These are phyloP conservation scores for Dillenia turbinata DNA, from an alignment of 164 flowering plant species.

Conservation along the genomic window DNA sequence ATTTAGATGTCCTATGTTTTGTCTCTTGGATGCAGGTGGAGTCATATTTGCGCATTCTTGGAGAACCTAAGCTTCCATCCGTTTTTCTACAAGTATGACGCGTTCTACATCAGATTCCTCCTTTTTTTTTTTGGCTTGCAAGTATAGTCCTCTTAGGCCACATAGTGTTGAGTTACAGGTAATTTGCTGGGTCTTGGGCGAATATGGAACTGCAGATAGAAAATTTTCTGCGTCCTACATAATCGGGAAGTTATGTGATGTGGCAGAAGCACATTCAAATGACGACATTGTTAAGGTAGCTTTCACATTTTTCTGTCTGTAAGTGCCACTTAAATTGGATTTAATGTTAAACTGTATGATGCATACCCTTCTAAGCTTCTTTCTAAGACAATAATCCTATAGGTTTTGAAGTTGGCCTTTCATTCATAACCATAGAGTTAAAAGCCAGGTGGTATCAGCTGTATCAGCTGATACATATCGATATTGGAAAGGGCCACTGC, in stretches of 20 bases:
- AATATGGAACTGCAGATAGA: constrained; percentile 96
- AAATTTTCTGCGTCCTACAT: constrained; percentile 89
- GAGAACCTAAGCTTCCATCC: constrained; percentile 96
- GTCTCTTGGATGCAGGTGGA: constrained; percentile 63
- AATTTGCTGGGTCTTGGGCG: constrained; percentile 99
- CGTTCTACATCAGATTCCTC: constrained; percentile 9
- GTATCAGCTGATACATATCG: no score
- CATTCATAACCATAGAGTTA: no score
- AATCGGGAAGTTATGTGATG: constrained; percentile 89
- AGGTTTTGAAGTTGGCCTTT: no score
- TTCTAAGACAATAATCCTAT: no score
- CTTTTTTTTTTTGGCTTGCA: constrained; percentile 7
- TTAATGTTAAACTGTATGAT: no score
- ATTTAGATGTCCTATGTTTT: not conserved
- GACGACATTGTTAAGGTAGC: constrained; percentile 91
- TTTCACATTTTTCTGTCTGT: not conserved
- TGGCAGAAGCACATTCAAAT: constrained; percentile 90
- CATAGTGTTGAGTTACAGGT: constrained; percentile 40
- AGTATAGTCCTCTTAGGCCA: not conserved
- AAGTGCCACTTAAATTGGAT: not conserved
- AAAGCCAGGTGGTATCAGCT: no score
- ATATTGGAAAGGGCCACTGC: no score
- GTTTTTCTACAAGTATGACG: constrained; percentile 76
- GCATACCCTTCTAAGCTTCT: no score
- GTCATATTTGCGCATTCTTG: constrained; percentile 80